These are phyloP conservation scores for Exophiala phaeomuriformis DNA, from an alignment of 2,329 filamentous ascomycete genomes.

Conservation along the genomic window DNA sequence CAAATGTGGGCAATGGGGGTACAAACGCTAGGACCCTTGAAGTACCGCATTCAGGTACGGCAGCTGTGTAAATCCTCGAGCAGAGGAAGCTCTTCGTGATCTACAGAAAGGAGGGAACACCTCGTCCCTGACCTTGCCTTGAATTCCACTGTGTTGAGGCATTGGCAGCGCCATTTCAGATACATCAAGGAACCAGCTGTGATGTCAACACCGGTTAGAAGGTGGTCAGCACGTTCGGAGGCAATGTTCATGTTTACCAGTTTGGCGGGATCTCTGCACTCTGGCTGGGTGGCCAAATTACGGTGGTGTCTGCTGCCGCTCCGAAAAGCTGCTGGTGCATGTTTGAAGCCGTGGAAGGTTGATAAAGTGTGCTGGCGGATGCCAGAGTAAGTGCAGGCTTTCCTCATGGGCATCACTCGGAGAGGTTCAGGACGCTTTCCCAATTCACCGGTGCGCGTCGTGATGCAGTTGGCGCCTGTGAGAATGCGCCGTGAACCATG, in stretches of 20 bases:
- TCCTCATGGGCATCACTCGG: conserved; percentile 44
- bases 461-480: conserved; percentile 44
- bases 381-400: conserved; percentile 46
- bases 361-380: conserved; percentile 42
- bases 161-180: conserved; percentile 44
- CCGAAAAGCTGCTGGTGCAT: conserved; percentile 28
- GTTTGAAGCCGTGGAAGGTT: conserved; percentile 31
- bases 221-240: conserved; percentile 48
- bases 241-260: conserved; percentile 44
- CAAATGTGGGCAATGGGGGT: conserved; percentile 45
- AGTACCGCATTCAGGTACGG: conserved; percentile 44
- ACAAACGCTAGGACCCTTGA: conserved; percentile 44
- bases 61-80: conserved; percentile 36
- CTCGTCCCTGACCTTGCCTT: conserved; percentile 42
- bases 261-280: conserved; percentile 23
- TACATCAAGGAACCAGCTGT: conserved; percentile 48
- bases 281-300: conserved; percentile 25
- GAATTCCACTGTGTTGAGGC: conserved; percentile 37
- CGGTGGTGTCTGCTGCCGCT: conserved; percentile 17
- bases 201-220: conserved; percentile 48
- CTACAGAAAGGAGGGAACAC: conserved; percentile 28
- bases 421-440: conserved; percentile 32
- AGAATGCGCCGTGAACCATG: conserved; percentile 47
- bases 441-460: conserved; percentile 35
- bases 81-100: conserved; percentile 32